phyloP scores from a whole-genome alignment of 495 filamentous ascomycete genomes.

The Copromyces sp. region DNA sequence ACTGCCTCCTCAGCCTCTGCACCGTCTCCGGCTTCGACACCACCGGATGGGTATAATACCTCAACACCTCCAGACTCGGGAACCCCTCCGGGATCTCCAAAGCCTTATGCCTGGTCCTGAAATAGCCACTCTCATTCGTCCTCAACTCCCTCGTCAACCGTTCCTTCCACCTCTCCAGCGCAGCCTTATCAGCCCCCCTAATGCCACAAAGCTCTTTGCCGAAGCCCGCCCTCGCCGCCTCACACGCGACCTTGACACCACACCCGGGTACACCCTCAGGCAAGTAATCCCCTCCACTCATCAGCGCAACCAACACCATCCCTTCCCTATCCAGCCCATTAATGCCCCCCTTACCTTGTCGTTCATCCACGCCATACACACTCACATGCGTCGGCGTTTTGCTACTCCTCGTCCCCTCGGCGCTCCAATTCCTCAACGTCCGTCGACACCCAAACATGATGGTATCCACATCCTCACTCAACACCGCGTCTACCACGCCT shows the following conservation, averaged over 20 bases:
- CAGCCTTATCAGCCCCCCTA: slow-evolving; percentile 35
- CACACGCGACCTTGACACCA: slow-evolving; percentile 76
- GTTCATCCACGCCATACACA: slow-evolving; percentile 47
- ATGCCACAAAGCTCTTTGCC: slow-evolving; percentile 63
- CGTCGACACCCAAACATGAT: slow-evolving; percentile 88
- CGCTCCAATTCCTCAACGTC: slow-evolving; percentile 75
- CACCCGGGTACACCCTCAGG: slow-evolving; percentile 82
- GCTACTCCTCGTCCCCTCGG: slow-evolving; percentile 50
- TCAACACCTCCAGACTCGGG: slow-evolving; percentile 64
- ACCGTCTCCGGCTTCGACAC: slow-evolving; percentile 58
- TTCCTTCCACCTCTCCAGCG: slow-evolving; percentile 62
- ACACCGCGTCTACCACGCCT: slow-evolving; percentile 85
- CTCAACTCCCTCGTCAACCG: slow-evolving; percentile 63
- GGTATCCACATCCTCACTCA: slow-evolving; percentile 96
- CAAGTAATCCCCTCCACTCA: slow-evolving; percentile 93
- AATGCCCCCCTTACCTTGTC: slow-evolving; percentile 36
- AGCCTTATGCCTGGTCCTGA: slow-evolving; percentile 60
- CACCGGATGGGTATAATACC: slow-evolving; percentile 77
- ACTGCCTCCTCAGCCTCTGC: slow-evolving; percentile 40
- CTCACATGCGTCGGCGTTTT: slow-evolving; percentile 80
- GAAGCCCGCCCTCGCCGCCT: slow-evolving; percentile 84
- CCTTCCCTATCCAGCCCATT: slow-evolving; percentile 65
- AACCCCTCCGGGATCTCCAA: slow-evolving; percentile 73
- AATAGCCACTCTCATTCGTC: slow-evolving; percentile 78
- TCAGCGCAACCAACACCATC: slow-evolving; percentile 90